Percentiles rank a stretch among this genome's conserved stretches.
Evolutionary conservation across 2,329 filamentous ascomycete genomes (phyloP).

Genomic region (Cadophora gregata): DNA sequence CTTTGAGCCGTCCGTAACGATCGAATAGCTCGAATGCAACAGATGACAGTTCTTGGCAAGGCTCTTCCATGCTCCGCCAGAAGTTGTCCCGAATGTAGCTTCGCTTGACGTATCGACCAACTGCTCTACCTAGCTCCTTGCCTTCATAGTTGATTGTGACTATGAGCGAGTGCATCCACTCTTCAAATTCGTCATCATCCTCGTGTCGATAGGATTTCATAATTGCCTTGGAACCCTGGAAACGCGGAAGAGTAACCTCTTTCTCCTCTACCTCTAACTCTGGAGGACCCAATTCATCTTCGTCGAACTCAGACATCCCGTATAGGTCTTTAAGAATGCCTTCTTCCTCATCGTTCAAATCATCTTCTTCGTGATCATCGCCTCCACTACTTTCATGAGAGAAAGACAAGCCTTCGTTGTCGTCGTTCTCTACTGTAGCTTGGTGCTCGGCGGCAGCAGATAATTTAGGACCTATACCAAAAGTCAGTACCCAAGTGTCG

Average conservation of each 20-base stretch:
- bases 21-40: conserved; percentile 49
- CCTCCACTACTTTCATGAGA: background rate
- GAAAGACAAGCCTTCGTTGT: background rate
- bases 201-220: conserved; percentile 20
- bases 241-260: conserved; percentile 4
- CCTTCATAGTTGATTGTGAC: conserved; percentile 23
- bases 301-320: conserved; percentile 14
- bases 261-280: conserved; percentile 23
- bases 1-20: conserved; percentile 46
- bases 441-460: background rate
- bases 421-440: background rate
- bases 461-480: background rate
- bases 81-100: conserved; percentile 41
- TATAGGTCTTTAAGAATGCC: conserved; percentile 11
- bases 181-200: conserved; percentile 17
- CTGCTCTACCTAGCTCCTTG: conserved; percentile 33
- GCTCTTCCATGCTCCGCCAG: conserved; percentile 45
- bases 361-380: conserved; percentile 16
- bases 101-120: conserved; percentile 39
- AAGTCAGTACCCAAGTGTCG: too few species aligned
- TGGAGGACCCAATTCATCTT: conserved; percentile 12
- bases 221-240: background rate
- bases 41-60: conserved; percentile 39
- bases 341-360: conserved; percentile 15
- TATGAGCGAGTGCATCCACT: conserved; percentile 30